Evolutionary conservation across 108 stramenopile genomes (phyloP), one percentile per base, ranked within the genome.

Genomic region (Craspedostauros australis): DNA sequence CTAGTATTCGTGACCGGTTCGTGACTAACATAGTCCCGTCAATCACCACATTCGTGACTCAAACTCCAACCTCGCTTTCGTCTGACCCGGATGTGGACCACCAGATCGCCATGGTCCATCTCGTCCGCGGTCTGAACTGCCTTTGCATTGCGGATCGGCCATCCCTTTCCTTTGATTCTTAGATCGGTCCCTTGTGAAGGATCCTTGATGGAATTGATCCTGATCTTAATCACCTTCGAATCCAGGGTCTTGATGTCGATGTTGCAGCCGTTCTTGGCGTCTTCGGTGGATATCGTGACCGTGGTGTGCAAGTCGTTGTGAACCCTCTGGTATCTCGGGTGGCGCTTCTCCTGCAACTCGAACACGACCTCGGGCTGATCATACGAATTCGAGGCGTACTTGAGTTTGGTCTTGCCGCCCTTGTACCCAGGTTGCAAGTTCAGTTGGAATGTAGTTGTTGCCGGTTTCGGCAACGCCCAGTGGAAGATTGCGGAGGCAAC

Each of bases 241-340:
- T 50, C 43, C 32, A 88, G 51, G 3, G 82, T 37, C 15, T 71
- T 45, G 31, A 84, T 59, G n/a, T 25, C 16, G 5, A 79, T 36
- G 4, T 47, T 72, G 50, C 87, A 88, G 16, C 87, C 87, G 9
- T 45, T 52, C 11, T 53, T 38, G 1, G 80, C 68, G 46, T 75
- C 37, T 42, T 33, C 39, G 22, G 27, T 37, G 1, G 49, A 53
- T 21, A 88, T 50, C 36, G 28, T 51, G 4, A 82, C 39, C 3
- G 31, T 45, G 20, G 76, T 68, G 19, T 76, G 68, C 50, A 88
- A 69, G 41, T 88, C 68, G 46, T 88, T 80, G 8, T 72, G 79
- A 12, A 57, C 50, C 0, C 82, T 75, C 38, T 36, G 54, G 55
- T 59, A 88, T 0, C 24, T 38, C 12, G 65, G 50, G 52, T 88